Base-by-base conservation (phyloP, 2,329 filamentous ascomycete species). In the Cladosporium velox region DNA sequence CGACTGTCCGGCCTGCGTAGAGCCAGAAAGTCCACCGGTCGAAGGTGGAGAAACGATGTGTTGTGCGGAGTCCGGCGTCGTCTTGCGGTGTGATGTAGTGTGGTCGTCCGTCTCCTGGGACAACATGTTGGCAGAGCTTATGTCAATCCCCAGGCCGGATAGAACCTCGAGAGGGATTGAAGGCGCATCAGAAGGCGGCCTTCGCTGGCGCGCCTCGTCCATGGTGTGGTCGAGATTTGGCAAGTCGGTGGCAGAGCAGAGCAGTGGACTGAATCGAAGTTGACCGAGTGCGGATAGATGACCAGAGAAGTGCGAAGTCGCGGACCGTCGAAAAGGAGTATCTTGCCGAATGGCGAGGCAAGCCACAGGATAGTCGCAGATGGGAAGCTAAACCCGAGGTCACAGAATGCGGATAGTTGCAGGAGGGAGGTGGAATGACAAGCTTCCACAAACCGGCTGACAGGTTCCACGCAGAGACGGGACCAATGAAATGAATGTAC, bases 1-100 rank as follows among this genome's bases (percentile, higher is more conserved):
- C 26, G 61, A 64, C 10, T 32, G 24, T 47, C 35, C 64, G n/a
- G n/a, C 44, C 28, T 60, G 63, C 10, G 57, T 60, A 24, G 55
- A 52, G 30, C 57, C 64, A 34, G 71, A 70, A 18, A 72, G 66
- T 6, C 62, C 67, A n/a, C 70, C 69, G 26, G 70, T 72, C 3
- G 70, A 73, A 7, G 71, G 69, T 12, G 72, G 69, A 4, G 73
- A 73, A 7, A 68, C 68, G 24, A 70, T 38, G 3, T 63, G 60
- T 12, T 66, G 67, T 34, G 64, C 24, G 10, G 64, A 41, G 32
- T 26, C 41, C 8, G 64, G 64, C 28, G 64, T 65, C 3, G 34
- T 44, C 11, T 59, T 59, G n/a, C 7, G 15, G 24, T 11, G 24
- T 4, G 38, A 26, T 14, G 34, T 26, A 32, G 8, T 6, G 24